phyloP scores from a whole-genome alignment of 352 stramenopile species.

The Chrysophaeum taylorii region DNA sequence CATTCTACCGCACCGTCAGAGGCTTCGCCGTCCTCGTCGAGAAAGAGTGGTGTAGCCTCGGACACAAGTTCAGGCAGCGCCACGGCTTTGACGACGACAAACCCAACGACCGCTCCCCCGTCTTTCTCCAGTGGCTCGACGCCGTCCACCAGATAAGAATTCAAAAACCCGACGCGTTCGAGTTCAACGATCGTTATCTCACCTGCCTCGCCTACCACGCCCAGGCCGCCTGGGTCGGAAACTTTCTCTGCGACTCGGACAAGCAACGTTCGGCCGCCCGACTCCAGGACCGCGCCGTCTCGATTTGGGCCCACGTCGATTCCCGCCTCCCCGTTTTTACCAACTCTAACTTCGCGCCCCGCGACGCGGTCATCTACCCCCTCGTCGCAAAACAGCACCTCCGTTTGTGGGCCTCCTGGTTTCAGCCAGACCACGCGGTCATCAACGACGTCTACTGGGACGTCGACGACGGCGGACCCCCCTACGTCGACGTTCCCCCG shows the following conservation, averaged over 20 bases:
- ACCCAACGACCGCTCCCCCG: constrained; percentile 63
- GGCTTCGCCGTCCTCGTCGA: constrained; percentile 65
- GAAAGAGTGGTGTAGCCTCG: constrained; percentile 66
- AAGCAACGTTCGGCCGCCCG: no score
- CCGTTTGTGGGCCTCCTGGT: no score
- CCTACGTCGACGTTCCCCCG: no score
- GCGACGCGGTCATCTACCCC: no score
- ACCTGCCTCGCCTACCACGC: constrained; percentile 54
- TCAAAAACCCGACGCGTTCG: neutral
- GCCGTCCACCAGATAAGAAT: constrained; percentile 53
- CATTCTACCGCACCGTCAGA: constrained; percentile 59
- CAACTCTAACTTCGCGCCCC: no score
- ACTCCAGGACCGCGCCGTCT: neutral
- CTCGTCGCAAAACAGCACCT: no score
- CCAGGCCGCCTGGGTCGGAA: constrained; percentile 59
- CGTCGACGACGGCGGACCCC: no score
- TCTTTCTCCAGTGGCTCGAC: constrained; percentile 74
- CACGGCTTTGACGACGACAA: constrained; percentile 46
- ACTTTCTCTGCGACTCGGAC: constrained; percentile 43
- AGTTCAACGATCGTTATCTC: constrained; percentile 57
- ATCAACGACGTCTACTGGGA: no score
- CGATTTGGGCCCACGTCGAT: neutral
- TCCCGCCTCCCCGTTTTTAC: neutral
- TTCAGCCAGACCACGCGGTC: no score
- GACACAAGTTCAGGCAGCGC: constrained; percentile 73